A percentile compares a stretch with the other conserved stretches of the same genome.
Evolutionary conservation across 331 rosid species (phyloP).

Genomic region (Quercus lobata): DNA sequence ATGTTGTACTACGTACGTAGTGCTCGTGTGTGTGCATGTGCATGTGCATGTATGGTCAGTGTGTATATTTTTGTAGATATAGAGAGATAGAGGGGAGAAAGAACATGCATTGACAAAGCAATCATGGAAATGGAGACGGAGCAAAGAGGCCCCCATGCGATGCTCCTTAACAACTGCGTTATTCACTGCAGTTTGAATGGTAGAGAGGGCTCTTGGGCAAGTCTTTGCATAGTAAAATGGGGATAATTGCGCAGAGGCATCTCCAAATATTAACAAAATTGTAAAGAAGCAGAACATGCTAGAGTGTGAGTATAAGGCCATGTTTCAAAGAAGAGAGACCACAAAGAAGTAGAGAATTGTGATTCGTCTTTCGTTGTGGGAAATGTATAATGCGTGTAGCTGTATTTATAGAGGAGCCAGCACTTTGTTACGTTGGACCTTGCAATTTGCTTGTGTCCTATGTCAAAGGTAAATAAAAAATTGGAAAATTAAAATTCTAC

Average conservation of each 20-base stretch:
- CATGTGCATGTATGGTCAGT: background rate
- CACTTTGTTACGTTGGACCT: background rate
- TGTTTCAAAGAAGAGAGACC: background rate
- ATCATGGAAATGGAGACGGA: constrained; percentile 81
- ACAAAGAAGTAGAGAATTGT: background rate
- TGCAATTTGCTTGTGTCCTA: background rate
- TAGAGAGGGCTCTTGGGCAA: constrained; percentile 54
- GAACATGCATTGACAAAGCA: constrained; percentile 70
- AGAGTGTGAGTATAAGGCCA: constrained; percentile 29
- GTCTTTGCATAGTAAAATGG: constrained; percentile 35
- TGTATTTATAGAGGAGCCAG: constrained; percentile 10
- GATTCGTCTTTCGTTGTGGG: background rate
- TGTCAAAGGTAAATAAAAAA: background rate
- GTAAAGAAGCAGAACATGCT: constrained; percentile 19
- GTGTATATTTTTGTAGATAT: background rate
- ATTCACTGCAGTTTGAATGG: constrained; percentile 36
- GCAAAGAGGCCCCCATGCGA: constrained; percentile 84
- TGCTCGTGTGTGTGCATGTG: background rate
- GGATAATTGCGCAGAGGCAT: constrained; percentile 38
- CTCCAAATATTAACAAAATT: constrained; percentile 20
- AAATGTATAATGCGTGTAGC: background rate
- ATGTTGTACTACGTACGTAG: background rate
- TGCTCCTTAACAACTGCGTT: constrained; percentile 58
- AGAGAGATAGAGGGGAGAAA: background rate
- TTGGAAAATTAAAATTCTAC: background rate